A percentile compares a stretch with the other conserved stretches of the same genome.
phyloP scores from a whole-genome alignment of 2,329 filamentous ascomycete species.

The Chrysoporthe cubensis region DNA sequence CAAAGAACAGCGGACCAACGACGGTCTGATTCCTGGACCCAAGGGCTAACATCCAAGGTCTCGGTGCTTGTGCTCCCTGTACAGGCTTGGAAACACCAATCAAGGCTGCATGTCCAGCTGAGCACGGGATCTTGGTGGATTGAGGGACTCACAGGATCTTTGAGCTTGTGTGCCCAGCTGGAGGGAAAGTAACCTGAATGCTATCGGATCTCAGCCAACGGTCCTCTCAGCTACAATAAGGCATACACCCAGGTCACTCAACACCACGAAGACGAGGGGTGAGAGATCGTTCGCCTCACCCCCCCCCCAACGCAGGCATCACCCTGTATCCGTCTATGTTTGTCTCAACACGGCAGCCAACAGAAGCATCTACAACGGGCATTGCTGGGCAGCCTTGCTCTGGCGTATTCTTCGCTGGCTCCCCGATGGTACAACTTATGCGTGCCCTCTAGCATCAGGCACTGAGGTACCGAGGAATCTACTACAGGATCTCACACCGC shows the following conservation, averaged over 20 bases:
- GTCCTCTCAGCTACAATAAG: neutral
- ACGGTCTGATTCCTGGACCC: neutral
- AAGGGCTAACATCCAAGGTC: neutral
- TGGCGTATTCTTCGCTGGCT: neutral
- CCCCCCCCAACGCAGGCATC: neutral
- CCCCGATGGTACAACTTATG: neutral
- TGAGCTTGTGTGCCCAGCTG: neutral
- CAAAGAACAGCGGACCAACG: neutral
- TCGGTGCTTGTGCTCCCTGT: neutral
- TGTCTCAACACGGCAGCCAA: conserved; percentile 2
- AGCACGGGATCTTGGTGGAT: neutral
- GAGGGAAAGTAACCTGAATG: neutral
- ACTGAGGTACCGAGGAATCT: neutral
- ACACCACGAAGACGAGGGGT: neutral
- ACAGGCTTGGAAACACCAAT: neutral
- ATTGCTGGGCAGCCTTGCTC: neutral
- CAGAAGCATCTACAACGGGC: neutral
- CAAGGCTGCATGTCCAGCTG: neutral
- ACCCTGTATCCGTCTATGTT: neutral
- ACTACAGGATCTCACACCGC: conserved; percentile 4
- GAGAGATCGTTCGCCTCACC: neutral
- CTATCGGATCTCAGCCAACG: neutral
- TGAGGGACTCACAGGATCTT: neutral
- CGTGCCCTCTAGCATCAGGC: neutral
- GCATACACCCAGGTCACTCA: neutral